Evolutionary conservation across 2,329 filamentous ascomycete species (phyloP), one percentile per base, ranked within the genome.

Genomic region (Fusarium decemcellulare): DNA sequence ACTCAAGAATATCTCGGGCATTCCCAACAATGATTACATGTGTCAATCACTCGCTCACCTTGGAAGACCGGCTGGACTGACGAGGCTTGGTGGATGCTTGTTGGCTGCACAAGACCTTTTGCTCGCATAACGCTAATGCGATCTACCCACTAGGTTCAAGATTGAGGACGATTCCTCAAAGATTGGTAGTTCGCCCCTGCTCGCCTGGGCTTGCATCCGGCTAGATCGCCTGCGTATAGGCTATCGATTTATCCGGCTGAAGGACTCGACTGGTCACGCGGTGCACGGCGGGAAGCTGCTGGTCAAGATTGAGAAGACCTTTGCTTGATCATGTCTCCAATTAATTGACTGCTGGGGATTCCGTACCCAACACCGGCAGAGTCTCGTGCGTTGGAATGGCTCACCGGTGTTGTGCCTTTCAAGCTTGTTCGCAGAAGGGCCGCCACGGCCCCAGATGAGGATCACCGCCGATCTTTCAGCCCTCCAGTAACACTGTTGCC

Each of bases 141-240:
- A 39, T 59, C 32, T 50, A 43, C 42, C 27, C 46, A 54, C 40
- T 64, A 89, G 87, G 61, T 84, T 90, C 78, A 87, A 84, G 63
- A 78, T 90, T 58, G 85, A 88, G 65, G 85, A 88, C 71, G 83
- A 83, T 47, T 79, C 80, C 54, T 76, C 80, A 23, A 78, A 66
- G 46, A 58, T 81, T 47, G 79, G 81, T 51, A 76, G 76, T 67
- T 78, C 76, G 39, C 74, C 79, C 12, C 76, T 84, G 37, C 80
- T 86, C 29, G 85, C 84, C 10, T 90, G 87, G 87, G 85, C 87
- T 29, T 89, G 87, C 72, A 85, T 89, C 73, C 86, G 88, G 5
- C 83, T 90, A 12, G 87, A 89, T 76, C 85, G 87, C 40, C 82
- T 90, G 3, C 83, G 81, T 48, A 78, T 78, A 48, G 88, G 88